Evolutionary conservation across 345 rosid species (phyloP).

Genomic region (Eucalyptus viminalis): DNA sequence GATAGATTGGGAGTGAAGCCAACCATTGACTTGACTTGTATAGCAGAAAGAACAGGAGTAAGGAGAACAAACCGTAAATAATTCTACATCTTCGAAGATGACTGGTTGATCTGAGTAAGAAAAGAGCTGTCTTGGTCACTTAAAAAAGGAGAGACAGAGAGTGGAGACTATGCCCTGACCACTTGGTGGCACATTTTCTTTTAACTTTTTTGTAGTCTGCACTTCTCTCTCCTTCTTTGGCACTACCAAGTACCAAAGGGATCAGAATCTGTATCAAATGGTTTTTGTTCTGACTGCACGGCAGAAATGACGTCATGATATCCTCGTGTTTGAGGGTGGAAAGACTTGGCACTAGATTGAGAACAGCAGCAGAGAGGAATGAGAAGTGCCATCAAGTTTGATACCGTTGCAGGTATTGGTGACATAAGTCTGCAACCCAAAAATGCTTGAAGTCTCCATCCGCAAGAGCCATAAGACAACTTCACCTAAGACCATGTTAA

Average conservation of each 20-base stretch:
- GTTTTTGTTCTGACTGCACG: not conserved
- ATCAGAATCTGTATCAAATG: not conserved
- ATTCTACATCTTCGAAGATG: not conserved
- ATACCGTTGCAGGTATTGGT: not conserved
- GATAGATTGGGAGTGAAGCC: not conserved
- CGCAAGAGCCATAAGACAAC: not conserved
- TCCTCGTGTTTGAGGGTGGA: not conserved
- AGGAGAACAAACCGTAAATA: not conserved
- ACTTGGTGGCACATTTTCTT: not conserved
- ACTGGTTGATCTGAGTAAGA: not conserved
- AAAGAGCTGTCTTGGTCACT: not conserved
- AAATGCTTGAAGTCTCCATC: not conserved
- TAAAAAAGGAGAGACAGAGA: not conserved
- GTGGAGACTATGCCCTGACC: not conserved
- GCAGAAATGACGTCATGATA: not conserved
- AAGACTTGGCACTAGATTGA: not conserved
- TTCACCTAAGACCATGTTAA: not conserved
- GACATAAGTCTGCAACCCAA: not conserved
- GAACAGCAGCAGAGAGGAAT: not conserved
- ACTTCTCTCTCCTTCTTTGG: not conserved
- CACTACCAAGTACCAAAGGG: not conserved
- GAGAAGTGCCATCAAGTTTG: not conserved
- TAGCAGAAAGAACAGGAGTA: no score
- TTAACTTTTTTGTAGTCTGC: not conserved
- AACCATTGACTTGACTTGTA: not conserved